Evolutionary conservation across 441 rosid genomes (phyloP).

Genomic region (Populus trichocarpa): DNA sequence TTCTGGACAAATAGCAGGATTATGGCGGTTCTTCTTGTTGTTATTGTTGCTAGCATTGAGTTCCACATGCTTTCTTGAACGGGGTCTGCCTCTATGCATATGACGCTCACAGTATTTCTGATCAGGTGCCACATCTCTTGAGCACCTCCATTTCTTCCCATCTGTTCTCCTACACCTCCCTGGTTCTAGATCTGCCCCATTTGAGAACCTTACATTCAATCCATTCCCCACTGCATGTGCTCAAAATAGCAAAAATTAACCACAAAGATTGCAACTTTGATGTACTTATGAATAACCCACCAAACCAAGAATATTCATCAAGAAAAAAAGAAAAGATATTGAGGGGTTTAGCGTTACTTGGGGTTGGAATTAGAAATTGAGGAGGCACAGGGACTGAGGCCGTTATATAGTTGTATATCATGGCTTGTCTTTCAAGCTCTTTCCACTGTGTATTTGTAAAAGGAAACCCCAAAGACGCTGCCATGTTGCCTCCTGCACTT

Average conservation of each 20-base stretch:
- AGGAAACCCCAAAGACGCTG: slow-evolving; percentile 7
- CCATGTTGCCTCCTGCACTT: not conserved
- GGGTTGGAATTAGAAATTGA: slow-evolving; percentile 4
- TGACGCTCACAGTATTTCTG: slow-evolving; percentile 26
- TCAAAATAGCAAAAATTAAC: not conserved
- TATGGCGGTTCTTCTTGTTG: slow-evolving; percentile 29
- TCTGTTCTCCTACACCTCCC: slow-evolving; percentile 19
- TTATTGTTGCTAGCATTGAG: slow-evolving; percentile 20
- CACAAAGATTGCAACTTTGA: not conserved
- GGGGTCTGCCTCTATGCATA: slow-evolving; percentile 22
- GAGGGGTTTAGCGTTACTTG: not conserved
- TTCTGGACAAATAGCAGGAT: not conserved
- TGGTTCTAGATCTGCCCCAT: slow-evolving; percentile 16
- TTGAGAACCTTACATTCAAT: slow-evolving; percentile 1
- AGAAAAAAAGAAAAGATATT: not conserved
- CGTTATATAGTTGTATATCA: slow-evolving; percentile 19
- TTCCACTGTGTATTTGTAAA: slow-evolving; percentile 18
- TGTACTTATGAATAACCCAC: not conserved
- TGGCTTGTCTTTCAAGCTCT: slow-evolving; percentile 16
- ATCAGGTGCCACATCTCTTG: slow-evolving; percentile 19
- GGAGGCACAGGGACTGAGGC: slow-evolving; percentile 18
- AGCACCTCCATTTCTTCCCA: slow-evolving; percentile 27
- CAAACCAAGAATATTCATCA: not conserved
- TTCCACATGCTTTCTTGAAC: slow-evolving; percentile 56
- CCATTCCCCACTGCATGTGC: not conserved